Percentiles rank a stretch among this genome's conserved stretches.
These are phyloP conservation scores for Entomortierella beljakovae DNA, from an alignment of 192 early-diverging fungal genomes.

Conservation along the genomic window DNA sequence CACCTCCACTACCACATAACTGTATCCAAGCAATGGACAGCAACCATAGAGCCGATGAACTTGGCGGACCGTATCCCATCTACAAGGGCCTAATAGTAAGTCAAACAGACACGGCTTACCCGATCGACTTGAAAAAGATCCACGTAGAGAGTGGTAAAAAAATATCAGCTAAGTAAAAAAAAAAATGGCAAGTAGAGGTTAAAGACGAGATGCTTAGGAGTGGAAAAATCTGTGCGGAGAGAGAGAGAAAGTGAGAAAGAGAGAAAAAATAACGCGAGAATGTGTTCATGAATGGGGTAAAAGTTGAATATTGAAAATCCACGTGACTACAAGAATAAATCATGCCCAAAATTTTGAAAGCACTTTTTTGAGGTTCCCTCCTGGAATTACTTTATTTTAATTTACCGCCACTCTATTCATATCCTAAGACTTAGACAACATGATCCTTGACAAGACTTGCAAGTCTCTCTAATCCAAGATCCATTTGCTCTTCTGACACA, in stretches of 20 bases:
- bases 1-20: constrained; percentile 7
- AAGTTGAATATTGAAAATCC: too few relatives aligned
- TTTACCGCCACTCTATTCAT: neutral
- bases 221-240: neutral
- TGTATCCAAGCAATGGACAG: constrained; percentile 6
- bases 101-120: neutral
- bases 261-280: too few relatives aligned
- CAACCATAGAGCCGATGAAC: constrained; percentile 1
- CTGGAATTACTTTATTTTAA: neutral
- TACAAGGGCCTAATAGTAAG: constrained; percentile 1
- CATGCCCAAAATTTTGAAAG: too few relatives aligned
- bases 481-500: constrained; percentile 71
- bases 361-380: too few relatives aligned
- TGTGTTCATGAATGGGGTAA: too few relatives aligned
- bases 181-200: neutral
- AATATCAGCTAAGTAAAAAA: neutral
- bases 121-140: neutral
- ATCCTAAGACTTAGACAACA: too few relatives aligned
- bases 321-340: too few relatives aligned
- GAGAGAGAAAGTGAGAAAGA: too few relatives aligned
- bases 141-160: neutral
- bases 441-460: constrained; percentile 66
- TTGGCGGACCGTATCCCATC: constrained; percentile 1
- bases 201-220: neutral
- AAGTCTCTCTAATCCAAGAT: constrained; percentile 69